Evolutionary conservation across 306 rosid species (phyloP), one percentile per base, ranked within the genome.

Genomic region (Comarum palustre): DNA sequence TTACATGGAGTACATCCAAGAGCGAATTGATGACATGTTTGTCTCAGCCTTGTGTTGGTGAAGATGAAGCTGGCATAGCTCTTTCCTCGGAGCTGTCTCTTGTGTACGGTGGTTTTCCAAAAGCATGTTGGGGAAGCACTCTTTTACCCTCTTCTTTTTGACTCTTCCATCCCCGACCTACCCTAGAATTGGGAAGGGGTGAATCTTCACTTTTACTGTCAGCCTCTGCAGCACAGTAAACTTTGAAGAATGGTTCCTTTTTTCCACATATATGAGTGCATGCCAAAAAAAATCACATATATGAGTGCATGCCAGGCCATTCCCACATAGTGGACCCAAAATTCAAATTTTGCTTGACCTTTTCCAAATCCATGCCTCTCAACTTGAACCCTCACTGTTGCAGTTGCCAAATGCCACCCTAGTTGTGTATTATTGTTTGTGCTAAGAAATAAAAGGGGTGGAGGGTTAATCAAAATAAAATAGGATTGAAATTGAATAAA

Each of bases 391-490:
- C 11, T 39, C 42, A 39, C 42, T 39, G 64, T 29, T 14, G 29
- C 64, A 34, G 60, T 69, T 36, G 46, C 61, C 29, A 42, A 25
- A 66, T 4, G 20, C 11, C 50, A 52, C 3, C 36, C 20, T 19
- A 61, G 25, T 12, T 4, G 15, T 60, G 9, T 22, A 68, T 27
- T 32, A 51, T 45, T 68, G 9, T 34, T 45, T 68, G 9, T 34
- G 3, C 13, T 12, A 20, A 25, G 0, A 14, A 22, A 22, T 22
- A 24, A 20, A 3, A 8, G 22, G n/a, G 22, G 17, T 71, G 66
- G 67, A 27, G 64, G 22, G 43, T 39, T 31, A 25, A 54, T 71
- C 66, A 55, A 71, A 55, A 55, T 55, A 52, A 24, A 14, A 48
- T 15, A 64, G 19, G 19, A 0, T 55, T 17, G 11, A 42, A 39